A percentile compares a stretch with the other conserved stretches of the same genome.
phyloP scores from a whole-genome alignment of 139 green algal genomes.

The Chlorella sp. region DNA sequence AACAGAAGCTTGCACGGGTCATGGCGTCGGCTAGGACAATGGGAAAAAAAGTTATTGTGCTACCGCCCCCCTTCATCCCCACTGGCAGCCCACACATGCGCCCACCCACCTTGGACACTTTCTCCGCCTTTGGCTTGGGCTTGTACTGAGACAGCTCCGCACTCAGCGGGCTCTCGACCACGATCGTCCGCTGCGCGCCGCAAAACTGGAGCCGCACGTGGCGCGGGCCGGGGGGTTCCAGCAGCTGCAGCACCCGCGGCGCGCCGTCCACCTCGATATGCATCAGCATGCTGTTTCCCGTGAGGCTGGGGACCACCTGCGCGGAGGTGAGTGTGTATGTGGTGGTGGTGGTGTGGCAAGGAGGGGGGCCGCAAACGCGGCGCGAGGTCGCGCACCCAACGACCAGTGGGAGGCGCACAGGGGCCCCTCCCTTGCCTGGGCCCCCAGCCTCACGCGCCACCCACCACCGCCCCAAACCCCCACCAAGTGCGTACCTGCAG shows the following conservation, averaged over 20 bases:
- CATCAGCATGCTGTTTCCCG: conserved; percentile 8
- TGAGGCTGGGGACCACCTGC: too few relatives aligned
- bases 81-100: too few relatives aligned
- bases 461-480: background rate
- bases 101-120: conserved; percentile 7
- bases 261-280: conserved; percentile 12
- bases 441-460: background rate
- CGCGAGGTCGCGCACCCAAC: background rate
- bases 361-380: background rate
- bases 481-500: conserved; percentile 11
- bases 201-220: conserved; percentile 25
- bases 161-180: conserved; percentile 7
- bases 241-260: conserved; percentile 4
- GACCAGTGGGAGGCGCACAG: background rate
- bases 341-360: background rate
- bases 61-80: too few relatives aligned
- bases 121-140: conserved; percentile 1
- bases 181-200: conserved; percentile 29
- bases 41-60: too few relatives aligned
- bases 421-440: too few relatives aligned
- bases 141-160: conserved; percentile 16
- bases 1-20: too few relatives aligned
- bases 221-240: background rate
- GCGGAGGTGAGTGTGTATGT: background rate
- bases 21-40: too few relatives aligned